Percentiles rank a stretch among this genome's conserved stretches.
Conservation (phyloP, 1,139 yeast species). For the Pichia sp. region DNA sequence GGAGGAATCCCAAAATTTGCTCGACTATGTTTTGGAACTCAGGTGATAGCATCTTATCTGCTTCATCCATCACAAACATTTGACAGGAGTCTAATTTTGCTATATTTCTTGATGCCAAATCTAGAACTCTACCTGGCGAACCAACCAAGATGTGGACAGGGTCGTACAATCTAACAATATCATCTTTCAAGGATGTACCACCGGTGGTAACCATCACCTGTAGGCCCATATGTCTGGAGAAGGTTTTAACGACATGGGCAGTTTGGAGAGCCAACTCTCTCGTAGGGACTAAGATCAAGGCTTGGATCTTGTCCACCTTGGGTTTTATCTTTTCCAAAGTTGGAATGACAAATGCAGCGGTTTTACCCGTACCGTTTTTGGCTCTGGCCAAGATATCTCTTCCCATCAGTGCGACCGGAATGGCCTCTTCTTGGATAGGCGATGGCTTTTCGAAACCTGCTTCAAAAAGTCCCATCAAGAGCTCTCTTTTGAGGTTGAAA, state of each 20-base stretch:
- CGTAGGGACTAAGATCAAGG: constrained; percentile 80
- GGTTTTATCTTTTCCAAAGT: constrained; percentile 77
- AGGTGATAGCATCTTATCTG: constrained; percentile 91
- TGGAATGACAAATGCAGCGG: constrained; percentile 92
- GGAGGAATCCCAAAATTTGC: constrained; percentile 81
- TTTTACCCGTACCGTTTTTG: constrained; percentile 97
- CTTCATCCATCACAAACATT: constrained; percentile 96
- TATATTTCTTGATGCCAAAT: constrained; percentile 81
- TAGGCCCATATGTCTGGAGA: constrained; percentile 88
- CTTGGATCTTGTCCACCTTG: constrained; percentile 76
- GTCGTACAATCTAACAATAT: constrained; percentile 85
- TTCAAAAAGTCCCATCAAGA: constrained; percentile 96
- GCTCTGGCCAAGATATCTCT: constrained; percentile 97
- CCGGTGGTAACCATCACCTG: constrained; percentile 99
- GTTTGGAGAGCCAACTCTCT: constrained; percentile 76
- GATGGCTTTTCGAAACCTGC: constrained; percentile 99
- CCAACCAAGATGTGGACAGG: constrained; percentile 87
- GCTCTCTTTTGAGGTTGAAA: constrained; percentile 83
- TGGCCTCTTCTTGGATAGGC: constrained; percentile 96
- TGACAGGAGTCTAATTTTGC: constrained; percentile 88
- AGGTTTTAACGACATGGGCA: constrained; percentile 94
- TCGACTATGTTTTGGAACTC: constrained; percentile 88
- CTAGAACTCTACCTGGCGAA: constrained; percentile 96
- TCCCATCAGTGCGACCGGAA: constrained; percentile 93
- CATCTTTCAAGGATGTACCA: constrained; percentile 93